A percentile compares a stretch with the other conserved stretches of the same genome.
Conservation (phyloP, 2,329 filamentous ascomycete genomes). For the Mariannaea elegans region DNA sequence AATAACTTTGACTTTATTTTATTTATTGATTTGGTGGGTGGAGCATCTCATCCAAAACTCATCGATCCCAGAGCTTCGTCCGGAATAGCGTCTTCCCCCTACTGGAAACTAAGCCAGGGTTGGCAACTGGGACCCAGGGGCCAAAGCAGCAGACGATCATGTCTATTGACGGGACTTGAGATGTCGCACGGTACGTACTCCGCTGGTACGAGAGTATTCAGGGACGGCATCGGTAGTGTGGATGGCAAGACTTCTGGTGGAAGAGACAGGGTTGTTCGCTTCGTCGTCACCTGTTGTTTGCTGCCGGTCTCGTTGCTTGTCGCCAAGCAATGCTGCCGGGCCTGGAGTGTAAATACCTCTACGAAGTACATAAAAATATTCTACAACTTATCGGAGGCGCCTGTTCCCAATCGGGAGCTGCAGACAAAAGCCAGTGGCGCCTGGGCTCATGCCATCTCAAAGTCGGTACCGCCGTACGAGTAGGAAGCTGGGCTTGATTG, state of each 20-base stretch:
- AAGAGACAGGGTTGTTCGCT: not conserved
- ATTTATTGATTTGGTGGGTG: slow-evolving; percentile 31
- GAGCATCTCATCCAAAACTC: slow-evolving; percentile 30
- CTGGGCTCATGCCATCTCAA: slow-evolving; percentile 10
- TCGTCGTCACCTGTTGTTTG: not conserved
- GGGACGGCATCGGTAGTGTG: slow-evolving; percentile 9
- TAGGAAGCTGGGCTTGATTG: not conserved
- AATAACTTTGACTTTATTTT: too few species aligned
- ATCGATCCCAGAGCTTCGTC: slow-evolving; percentile 27
- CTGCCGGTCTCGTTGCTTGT: not conserved
- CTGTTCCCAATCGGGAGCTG: not conserved
- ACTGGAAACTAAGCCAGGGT: slow-evolving; percentile 25
- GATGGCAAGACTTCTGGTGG: slow-evolving; percentile 1
- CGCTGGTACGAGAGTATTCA: not conserved
- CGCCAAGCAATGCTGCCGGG: not conserved
- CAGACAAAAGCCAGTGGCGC: slow-evolving; percentile 5
- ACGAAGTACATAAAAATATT: not conserved
- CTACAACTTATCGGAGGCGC: not conserved
- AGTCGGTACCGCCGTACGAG: slow-evolving; percentile 1
- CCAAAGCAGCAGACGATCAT: slow-evolving; percentile 23
- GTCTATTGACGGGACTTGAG: slow-evolving; percentile 13
- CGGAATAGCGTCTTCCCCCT: slow-evolving; percentile 34
- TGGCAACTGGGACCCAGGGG: slow-evolving; percentile 5
- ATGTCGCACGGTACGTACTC: not conserved
- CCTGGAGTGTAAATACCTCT: not conserved